phyloP scores from a whole-genome alignment of 1,139 yeast genomes.

The Scheffersomyces insectosa region DNA sequence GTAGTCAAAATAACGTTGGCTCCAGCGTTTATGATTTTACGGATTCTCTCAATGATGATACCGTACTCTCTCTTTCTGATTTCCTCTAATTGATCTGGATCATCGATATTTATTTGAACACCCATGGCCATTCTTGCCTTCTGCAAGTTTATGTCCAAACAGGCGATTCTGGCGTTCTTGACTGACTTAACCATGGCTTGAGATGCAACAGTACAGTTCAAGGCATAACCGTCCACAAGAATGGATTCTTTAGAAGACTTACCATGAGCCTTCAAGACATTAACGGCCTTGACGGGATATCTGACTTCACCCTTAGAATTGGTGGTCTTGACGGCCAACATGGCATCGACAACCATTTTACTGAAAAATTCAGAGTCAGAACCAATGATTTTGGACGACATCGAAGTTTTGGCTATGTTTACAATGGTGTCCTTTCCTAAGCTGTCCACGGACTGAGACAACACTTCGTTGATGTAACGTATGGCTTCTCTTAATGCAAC shows the following conservation, averaged over 20 bases:
- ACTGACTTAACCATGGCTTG: conserved; percentile 91
- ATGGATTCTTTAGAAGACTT: conserved; percentile 86
- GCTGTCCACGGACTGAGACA: conserved; percentile 76
- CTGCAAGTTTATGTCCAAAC: conserved; percentile 91
- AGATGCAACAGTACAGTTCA: conserved; percentile 96
- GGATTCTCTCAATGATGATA: conserved; percentile 83
- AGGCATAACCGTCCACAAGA: conserved; percentile 89
- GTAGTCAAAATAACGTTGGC: conserved; percentile 97
- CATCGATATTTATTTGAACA: conserved; percentile 93
- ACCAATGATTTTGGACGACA: conserved; percentile 98
- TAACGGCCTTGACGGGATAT: conserved; percentile 97
- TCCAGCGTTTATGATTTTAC: conserved; percentile 86
- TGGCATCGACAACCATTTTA: conserved; percentile 90
- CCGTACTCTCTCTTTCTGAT: conserved; percentile 94
- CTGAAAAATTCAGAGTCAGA: conserved; percentile 90
- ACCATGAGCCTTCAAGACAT: conserved; percentile 95
- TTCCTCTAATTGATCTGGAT: conserved; percentile 96
- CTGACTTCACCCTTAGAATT: conserved; percentile 85
- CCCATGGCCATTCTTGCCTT: conserved; percentile 99
- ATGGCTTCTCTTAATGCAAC: conserved; percentile 91
- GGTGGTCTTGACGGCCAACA: conserved; percentile 91
- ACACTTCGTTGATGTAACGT: conserved; percentile 81
- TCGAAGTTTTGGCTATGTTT: conserved; percentile 93
- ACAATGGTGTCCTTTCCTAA: conserved; percentile 81
- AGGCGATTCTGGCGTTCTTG: conserved; percentile 80